These are phyloP conservation scores for Erodium trifolium DNA, from an alignment of 441 rosid genomes.

Conservation along the genomic window DNA sequence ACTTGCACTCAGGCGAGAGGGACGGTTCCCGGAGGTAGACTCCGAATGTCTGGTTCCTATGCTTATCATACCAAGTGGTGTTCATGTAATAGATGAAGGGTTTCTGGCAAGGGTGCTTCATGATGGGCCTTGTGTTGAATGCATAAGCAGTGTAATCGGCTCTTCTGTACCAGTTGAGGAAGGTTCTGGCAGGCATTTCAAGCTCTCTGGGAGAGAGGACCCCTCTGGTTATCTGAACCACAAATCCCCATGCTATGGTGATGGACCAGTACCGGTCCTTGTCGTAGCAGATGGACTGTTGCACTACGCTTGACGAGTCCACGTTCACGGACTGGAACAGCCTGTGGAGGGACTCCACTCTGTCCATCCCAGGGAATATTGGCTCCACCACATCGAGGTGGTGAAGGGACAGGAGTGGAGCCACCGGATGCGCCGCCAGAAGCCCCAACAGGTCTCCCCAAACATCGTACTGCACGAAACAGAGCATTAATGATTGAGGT, in stretches of 20 bases:
- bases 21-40: slow-evolving; percentile 35
- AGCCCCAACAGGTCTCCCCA: slow-evolving; percentile 69
- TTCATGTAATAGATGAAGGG: slow-evolving; percentile 61
- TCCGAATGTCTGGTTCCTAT: slow-evolving; percentile 48
- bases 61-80: slow-evolving; percentile 38
- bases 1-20: slow-evolving; percentile 44
- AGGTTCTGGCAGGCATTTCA: slow-evolving; percentile 78
- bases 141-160: slow-evolving; percentile 76
- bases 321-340: slow-evolving; percentile 45
- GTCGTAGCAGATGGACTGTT: slow-evolving; percentile 83
- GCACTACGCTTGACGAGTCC: slow-evolving; percentile 71
- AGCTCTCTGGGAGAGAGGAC: slow-evolving; percentile 76
- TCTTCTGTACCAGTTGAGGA: slow-evolving; percentile 69
- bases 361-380: slow-evolving; percentile 49
- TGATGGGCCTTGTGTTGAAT: slow-evolving; percentile 73
- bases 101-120: slow-evolving; percentile 63
- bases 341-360: slow-evolving; percentile 43
- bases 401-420: slow-evolving; percentile 69
- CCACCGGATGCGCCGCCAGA: slow-evolving; percentile 62
- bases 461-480: slow-evolving; percentile 60
- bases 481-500: no score
- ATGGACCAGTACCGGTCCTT: slow-evolving; percentile 51
- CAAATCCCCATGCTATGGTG: slow-evolving; percentile 78
- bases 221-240: slow-evolving; percentile 61
- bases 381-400: slow-evolving; percentile 78